Base-by-base conservation (phyloP, 225 moss, liverwort and hornwort genomes). In the Antitrichia curtipendula region DNA sequence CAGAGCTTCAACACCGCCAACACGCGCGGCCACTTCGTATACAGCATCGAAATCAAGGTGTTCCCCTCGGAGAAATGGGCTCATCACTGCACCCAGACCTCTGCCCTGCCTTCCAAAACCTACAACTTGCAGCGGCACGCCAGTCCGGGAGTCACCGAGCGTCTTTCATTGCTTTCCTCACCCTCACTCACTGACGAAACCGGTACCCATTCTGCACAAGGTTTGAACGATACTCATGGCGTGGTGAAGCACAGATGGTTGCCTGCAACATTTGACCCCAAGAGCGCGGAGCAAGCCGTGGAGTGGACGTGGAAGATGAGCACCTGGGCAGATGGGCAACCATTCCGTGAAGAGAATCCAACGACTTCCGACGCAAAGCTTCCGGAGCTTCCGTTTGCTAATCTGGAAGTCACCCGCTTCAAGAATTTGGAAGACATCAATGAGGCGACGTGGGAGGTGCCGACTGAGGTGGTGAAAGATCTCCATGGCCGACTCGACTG, bases 291-390 rank as follows among this genome's bases (percentile, higher is more conserved):
- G 80, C 91, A 91, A 45, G 84, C 89, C 15, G 91, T 93, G 53
- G 90, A 91, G 65, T 93, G 91, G 91, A 81, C 87, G 16, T 93
- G 93, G 93, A 91, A 90, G 87, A 83, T 93, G 89, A 65, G 29
- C 32, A 72, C 91, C 8, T 93, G 93, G 91, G 89, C 56, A 20
- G 91, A 93, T 53, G 87, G 90, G 17, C 89, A 87, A 75, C 77
- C 53, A 16, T 90, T 89, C 34, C 77, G 65, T 28, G 91, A 91
- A 71, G 90, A 83, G 16, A 87, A 83, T 38, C 89, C 83, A 85
- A 38, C n/a, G 10, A 66, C 65, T 40, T 68, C 82, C 43, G 75
- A 85, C 29, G 56, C 31, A 27, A 28, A 82, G 8, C 53, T 89
- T 7, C 90, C 90, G 27, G 82, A 83, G 64, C 76, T 93, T 13